Conservation (phyloP, 768 basidiomycete species). For the Russula earlei region DNA sequence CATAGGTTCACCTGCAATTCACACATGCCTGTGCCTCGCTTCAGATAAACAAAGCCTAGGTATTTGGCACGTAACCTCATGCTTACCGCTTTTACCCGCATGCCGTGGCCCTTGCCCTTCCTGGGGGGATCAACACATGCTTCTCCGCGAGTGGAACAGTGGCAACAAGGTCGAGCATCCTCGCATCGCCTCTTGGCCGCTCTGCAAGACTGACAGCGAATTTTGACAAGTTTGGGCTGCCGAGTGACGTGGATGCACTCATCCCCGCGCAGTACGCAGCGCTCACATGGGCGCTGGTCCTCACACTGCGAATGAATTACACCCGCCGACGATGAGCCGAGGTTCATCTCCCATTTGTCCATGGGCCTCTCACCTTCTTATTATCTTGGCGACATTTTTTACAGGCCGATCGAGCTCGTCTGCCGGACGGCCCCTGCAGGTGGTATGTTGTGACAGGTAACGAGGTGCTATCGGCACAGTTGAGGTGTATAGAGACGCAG, state of each 20-base stretch:
- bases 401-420: slow-evolving; percentile 52
- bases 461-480: slow-evolving; percentile 39
- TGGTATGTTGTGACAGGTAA: slow-evolving; percentile 14
- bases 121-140: slow-evolving; percentile 42
- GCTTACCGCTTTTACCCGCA: slow-evolving; percentile 51
- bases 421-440: slow-evolving; percentile 26
- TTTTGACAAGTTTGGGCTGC: slow-evolving; percentile 46
- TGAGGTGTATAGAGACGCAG: slow-evolving; percentile 29
- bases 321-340: neutral
- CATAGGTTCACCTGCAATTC: slow-evolving; percentile 19
- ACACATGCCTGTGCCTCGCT: slow-evolving; percentile 19
- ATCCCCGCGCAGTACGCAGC: slow-evolving; percentile 45
- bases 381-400: slow-evolving; percentile 53
- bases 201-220: slow-evolving; percentile 52
- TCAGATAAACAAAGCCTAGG: neutral
- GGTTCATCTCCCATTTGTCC: neutral
- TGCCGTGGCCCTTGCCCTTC: slow-evolving; percentile 46
- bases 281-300: slow-evolving; percentile 51
- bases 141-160: slow-evolving; percentile 38
- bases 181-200: slow-evolving; percentile 50
- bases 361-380: slow-evolving; percentile 40
- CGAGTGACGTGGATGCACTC: slow-evolving; percentile 49
- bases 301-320: slow-evolving; percentile 37
- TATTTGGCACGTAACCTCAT: neutral
- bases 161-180: slow-evolving; percentile 46